Percentiles rank a stretch among this genome's conserved stretches.
Conservation (phyloP, 2,329 filamentous ascomycete species). For the Microdochium paspali region DNA sequence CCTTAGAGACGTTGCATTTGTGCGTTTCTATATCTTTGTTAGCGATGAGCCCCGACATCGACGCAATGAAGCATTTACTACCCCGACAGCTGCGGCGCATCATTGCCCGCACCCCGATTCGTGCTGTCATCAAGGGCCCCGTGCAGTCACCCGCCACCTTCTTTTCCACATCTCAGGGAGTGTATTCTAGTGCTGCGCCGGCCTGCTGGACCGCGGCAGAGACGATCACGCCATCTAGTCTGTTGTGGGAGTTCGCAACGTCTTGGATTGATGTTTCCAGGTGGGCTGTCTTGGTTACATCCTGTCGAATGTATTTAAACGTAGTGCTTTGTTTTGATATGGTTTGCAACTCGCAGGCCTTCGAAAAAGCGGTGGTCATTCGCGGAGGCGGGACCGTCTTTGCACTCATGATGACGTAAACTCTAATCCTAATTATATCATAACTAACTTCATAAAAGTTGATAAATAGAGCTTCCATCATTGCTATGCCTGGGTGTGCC, state of each 20-base stretch:
- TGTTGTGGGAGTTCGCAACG: slow-evolving; percentile 51
- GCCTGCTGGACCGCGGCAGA: slow-evolving; percentile 63
- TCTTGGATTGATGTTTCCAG: slow-evolving; percentile 48
- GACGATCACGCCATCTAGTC: slow-evolving; percentile 60
- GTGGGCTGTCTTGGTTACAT: slow-evolving; percentile 51
- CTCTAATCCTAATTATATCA: too few relatives aligned
- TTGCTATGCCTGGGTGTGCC: too few relatives aligned
- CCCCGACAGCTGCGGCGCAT: slow-evolving; percentile 38
- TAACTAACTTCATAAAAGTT: too few relatives aligned
- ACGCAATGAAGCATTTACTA: slow-evolving; percentile 47
- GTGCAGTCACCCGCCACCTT: slow-evolving; percentile 64
- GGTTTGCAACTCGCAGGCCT: slow-evolving; percentile 33
- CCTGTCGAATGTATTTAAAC: slow-evolving; percentile 57
- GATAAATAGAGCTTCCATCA: too few relatives aligned
- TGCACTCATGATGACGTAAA: too few relatives aligned
- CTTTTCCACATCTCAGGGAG: slow-evolving; percentile 43
- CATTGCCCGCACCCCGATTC: slow-evolving; percentile 59
- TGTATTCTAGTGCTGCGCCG: slow-evolving; percentile 58
- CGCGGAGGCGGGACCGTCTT: too few relatives aligned
- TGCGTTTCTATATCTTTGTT: slow-evolving; percentile 53
- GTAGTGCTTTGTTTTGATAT: slow-evolving; percentile 43
- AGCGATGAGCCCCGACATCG: slow-evolving; percentile 44
- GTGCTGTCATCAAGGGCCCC: slow-evolving; percentile 61
- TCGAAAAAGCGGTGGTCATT: too few relatives aligned
- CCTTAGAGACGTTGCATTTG: slow-evolving; percentile 60